phyloP scores from a whole-genome alignment of 768 basidiomycete genomes.

The Boletus vermiculosoides region DNA sequence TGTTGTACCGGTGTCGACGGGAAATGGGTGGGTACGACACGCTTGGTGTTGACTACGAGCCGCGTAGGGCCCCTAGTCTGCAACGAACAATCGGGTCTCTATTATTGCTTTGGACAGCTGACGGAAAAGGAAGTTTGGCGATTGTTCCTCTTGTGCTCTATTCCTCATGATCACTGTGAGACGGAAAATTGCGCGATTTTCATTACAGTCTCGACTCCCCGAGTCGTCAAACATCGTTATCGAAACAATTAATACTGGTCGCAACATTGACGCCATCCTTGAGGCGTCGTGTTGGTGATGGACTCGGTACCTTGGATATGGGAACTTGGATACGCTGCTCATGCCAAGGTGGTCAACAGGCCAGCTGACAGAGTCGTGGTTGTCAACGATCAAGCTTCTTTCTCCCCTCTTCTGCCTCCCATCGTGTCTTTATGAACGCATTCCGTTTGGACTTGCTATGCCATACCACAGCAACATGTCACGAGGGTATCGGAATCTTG shows the following conservation, averaged over 20 bases:
- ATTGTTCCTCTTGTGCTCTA: background rate
- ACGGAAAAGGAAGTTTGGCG: background rate
- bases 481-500: constrained; percentile 3
- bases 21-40: background rate
- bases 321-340: background rate
- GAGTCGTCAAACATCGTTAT: background rate
- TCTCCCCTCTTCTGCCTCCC: background rate
- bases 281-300: background rate
- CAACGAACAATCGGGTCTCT: background rate
- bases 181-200: background rate
- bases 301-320: constrained; percentile 8
- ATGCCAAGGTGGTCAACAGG: background rate
- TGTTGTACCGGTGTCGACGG: background rate
- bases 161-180: background rate
- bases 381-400: constrained; percentile 1
- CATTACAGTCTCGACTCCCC: background rate
- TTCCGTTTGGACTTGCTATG: background rate
- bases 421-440: background rate
- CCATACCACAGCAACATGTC: constrained; percentile 6
- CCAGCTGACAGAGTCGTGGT: background rate
- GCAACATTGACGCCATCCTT: background rate
- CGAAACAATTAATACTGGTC: background rate
- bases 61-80: too few species aligned
- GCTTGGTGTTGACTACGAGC: background rate
- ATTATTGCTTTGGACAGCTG: background rate